Percentiles rank a stretch among this genome's conserved stretches.
phyloP scores from a whole-genome alignment of 192 early-diverging fungal species.

The Entomortierella lignicola region DNA sequence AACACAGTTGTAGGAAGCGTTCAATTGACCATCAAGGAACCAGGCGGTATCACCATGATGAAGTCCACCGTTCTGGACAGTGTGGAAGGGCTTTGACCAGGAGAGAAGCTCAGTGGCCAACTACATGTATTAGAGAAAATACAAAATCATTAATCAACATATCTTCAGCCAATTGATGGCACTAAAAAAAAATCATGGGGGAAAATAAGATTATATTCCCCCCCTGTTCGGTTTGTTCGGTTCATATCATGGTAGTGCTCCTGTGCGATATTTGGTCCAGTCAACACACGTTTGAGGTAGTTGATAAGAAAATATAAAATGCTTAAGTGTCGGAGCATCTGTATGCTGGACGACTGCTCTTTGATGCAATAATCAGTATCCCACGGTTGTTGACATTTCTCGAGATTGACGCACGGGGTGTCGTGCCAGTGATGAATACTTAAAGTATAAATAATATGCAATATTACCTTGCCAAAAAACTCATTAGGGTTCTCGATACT shows the following conservation, averaged over 20 bases:
- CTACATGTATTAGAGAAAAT: conserved; percentile 27
- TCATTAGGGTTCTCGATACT: conserved; percentile 81
- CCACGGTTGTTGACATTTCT: too few relatives aligned
- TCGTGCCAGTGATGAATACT: background rate
- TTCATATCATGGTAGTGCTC: too few relatives aligned
- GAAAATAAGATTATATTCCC: background rate
- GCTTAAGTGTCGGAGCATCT: too few relatives aligned
- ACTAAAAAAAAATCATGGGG: conserved; percentile 3
- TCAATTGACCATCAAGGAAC: conserved; percentile 93
- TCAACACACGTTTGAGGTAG: too few relatives aligned
- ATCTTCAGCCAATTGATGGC: background rate
- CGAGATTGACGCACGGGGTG: background rate
- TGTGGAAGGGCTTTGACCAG: conserved; percentile 86
- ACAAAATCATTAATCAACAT: background rate
- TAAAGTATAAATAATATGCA: background rate
- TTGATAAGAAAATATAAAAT: too few relatives aligned
- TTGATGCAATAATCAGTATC: too few relatives aligned
- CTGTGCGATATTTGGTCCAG: too few relatives aligned
- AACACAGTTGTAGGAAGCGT: conserved; percentile 96
- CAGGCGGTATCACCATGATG: conserved; percentile 90
- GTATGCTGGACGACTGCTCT: too few relatives aligned
- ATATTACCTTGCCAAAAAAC: conserved; percentile 86
- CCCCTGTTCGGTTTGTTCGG: background rate
- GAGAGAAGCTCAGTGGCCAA: conserved; percentile 80
- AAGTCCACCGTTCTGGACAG: conserved; percentile 78